These are phyloP conservation scores for Tetraselmis chui DNA, from an alignment of 139 green algal genomes.

Conservation along the genomic window DNA sequence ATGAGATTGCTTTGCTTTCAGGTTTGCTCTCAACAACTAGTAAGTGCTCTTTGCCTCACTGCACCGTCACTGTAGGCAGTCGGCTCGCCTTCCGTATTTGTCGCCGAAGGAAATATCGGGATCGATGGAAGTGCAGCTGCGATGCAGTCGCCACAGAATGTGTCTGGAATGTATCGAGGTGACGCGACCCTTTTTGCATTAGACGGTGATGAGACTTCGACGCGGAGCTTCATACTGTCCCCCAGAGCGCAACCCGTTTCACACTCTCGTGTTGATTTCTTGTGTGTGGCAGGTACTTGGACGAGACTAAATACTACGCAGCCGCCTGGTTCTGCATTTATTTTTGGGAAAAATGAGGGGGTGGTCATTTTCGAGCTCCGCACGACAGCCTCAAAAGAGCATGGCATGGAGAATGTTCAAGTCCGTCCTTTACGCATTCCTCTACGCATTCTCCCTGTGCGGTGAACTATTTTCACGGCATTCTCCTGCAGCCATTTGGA, in stretches of 20 bases:
- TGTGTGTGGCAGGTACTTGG: background rate
- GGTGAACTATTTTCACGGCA: background rate
- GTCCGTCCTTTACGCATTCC: background rate
- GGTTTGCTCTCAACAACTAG: no score
- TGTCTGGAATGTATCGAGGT: background rate
- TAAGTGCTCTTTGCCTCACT: no score
- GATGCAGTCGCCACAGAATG: background rate
- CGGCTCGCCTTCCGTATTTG: no score
- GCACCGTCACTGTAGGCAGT: no score
- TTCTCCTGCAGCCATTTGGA: background rate
- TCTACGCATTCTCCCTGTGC: background rate
- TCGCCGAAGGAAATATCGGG: no score
- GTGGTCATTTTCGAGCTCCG: slow-evolving; percentile 8
- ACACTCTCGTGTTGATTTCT: no score
- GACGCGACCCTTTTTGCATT: background rate
- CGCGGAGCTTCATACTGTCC: no score
- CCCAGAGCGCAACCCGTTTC: no score
- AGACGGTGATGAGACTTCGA: no score
- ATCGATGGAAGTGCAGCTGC: no score
- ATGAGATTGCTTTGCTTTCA: no score
- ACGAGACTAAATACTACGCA: background rate
- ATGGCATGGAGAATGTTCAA: slow-evolving; percentile 12
- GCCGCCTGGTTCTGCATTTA: background rate
- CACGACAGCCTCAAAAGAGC: background rate
- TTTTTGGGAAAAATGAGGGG: background rate